Percentiles rank a stretch among this genome's conserved stretches.
Evolutionary conservation across 768 basidiomycete genomes (phyloP).

Genomic region (Pisolithus albus): DNA sequence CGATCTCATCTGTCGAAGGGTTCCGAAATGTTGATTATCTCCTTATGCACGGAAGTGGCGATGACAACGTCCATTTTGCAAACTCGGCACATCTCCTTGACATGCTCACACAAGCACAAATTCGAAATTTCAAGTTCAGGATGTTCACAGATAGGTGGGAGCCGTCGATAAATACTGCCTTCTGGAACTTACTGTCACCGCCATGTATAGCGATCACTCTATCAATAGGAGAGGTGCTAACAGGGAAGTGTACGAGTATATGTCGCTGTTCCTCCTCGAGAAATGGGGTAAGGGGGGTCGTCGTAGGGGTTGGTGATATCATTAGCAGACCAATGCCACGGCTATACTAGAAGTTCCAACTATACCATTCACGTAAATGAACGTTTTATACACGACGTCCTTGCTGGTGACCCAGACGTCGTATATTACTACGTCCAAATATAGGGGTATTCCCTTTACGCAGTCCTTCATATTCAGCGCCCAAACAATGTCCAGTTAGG

Average conservation of each 20-base stretch:
- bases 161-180: neutral
- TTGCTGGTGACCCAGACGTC: neutral
- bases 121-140: constrained; percentile 77
- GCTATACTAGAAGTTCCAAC: no score
- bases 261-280: constrained; percentile 79
- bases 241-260: constrained; percentile 79
- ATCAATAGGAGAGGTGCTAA: constrained; percentile 72
- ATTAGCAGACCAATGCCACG: no score
- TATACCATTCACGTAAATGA: no score
- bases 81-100: constrained; percentile 90
- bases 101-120: constrained; percentile 75
- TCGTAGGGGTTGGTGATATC: constrained; percentile 48
- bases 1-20: constrained; percentile 81
- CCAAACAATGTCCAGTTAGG: neutral
- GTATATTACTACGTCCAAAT: no score
- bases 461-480: no score
- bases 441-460: no score
- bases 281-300: constrained; percentile 88
- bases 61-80: constrained; percentile 94
- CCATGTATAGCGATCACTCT: constrained; percentile 60
- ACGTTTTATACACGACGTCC: neutral
- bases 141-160: constrained; percentile 95
- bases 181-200: constrained; percentile 5
- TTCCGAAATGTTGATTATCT: constrained; percentile 78
- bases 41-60: constrained; percentile 88